Conservation (phyloP, 2,329 filamentous ascomycete genomes). For the Amauroascus niger region DNA sequence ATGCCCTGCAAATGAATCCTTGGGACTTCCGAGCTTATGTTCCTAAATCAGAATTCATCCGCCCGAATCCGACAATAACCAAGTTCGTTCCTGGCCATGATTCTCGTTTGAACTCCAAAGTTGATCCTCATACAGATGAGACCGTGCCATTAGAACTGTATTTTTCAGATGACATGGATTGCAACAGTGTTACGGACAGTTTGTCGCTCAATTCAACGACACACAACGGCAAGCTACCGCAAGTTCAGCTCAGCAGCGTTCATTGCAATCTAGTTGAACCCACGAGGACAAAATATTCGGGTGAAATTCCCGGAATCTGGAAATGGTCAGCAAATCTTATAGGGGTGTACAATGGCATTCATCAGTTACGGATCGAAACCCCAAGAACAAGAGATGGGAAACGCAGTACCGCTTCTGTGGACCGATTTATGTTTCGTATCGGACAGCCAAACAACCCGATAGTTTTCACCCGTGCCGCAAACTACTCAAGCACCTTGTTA, state of each 20-base stretch:
- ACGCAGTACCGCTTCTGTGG: slow-evolving; percentile 37
- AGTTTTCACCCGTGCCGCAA: slow-evolving; percentile 44
- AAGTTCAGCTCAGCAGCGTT: slow-evolving; percentile 38
- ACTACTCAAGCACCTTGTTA: slow-evolving; percentile 45
- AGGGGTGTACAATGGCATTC: slow-evolving; percentile 52
- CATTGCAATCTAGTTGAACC: slow-evolving; percentile 37
- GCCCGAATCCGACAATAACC: slow-evolving; percentile 50
- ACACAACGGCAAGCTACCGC: slow-evolving; percentile 36
- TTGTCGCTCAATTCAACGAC: slow-evolving; percentile 48
- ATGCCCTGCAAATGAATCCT: slow-evolving; percentile 42
- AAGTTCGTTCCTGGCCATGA: slow-evolving; percentile 54
- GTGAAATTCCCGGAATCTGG: slow-evolving; percentile 48
- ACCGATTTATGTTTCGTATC: slow-evolving; percentile 53
- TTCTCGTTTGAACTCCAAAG: slow-evolving; percentile 44
- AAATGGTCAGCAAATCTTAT: slow-evolving; percentile 44
- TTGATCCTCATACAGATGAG: slow-evolving; percentile 33
- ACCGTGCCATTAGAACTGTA: slow-evolving; percentile 45
- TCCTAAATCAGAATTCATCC: slow-evolving; percentile 41
- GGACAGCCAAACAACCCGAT: slow-evolving; percentile 47
- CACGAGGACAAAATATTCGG: slow-evolving; percentile 34
- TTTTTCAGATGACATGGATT: slow-evolving; percentile 54
- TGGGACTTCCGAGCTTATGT: slow-evolving; percentile 55
- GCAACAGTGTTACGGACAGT: slow-evolving; percentile 43
- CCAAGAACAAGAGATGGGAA: slow-evolving; percentile 37
- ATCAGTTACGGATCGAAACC: slow-evolving; percentile 50